These are phyloP conservation scores for Thamnidium elegans DNA, from an alignment of 192 early-diverging fungal genomes.

Conservation along the genomic window DNA sequence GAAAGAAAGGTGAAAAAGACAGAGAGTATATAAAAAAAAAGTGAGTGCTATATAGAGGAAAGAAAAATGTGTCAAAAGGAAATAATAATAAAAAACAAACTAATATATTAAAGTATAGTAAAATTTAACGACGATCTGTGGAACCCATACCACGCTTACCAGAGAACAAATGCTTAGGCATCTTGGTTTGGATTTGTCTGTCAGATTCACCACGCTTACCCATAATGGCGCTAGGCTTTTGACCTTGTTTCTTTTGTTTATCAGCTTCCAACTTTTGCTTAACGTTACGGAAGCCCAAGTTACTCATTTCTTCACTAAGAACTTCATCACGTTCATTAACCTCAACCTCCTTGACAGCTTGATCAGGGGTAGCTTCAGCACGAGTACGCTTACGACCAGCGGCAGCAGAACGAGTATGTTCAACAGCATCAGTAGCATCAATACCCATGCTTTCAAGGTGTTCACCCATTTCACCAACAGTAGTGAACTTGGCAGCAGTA, in stretches of 20 bases:
- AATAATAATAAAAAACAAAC: not conserved
- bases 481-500: conserved; percentile 34
- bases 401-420: conserved; percentile 51
- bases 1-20: not conserved
- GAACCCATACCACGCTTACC: conserved; percentile 85
- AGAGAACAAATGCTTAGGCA: conserved; percentile 97
- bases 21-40: too few relatives aligned
- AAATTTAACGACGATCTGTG: conserved; percentile 73
- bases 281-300: conserved; percentile 72
- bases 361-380: conserved; percentile 67
- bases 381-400: conserved; percentile 67
- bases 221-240: conserved; percentile 71
- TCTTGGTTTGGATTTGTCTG: conserved; percentile 84
- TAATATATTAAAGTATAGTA: conserved; percentile 3
- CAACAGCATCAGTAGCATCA: conserved; percentile 59
- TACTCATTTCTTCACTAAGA: conserved; percentile 61
- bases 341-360: conserved; percentile 59
- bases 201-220: conserved; percentile 93
- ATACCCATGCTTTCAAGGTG: conserved; percentile 75
- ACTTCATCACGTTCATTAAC: conserved; percentile 57
- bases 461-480: conserved; percentile 64
- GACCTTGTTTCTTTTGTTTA: conserved; percentile 71
- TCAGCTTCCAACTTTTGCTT: conserved; percentile 65
- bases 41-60: too few relatives aligned
- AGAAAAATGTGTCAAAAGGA: too few relatives aligned